Percentiles rank a stretch among this genome's conserved stretches.
Evolutionary conservation across 179 eudicot genomes (phyloP).

Genomic region (Nepenthes alata): DNA sequence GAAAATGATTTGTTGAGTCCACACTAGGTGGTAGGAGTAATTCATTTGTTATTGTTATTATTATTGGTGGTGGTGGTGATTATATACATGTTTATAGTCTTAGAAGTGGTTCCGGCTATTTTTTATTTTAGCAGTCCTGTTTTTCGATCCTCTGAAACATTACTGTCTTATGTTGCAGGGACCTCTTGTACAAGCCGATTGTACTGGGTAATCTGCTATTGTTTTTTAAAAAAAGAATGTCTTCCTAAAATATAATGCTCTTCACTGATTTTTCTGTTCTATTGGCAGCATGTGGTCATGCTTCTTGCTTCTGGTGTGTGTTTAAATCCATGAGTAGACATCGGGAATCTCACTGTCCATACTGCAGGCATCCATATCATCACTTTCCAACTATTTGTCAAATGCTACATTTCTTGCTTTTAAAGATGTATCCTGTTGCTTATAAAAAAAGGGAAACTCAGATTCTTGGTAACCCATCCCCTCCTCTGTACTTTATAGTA

Average conservation of each 20-base stretch:
- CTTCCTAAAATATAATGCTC: constrained; percentile 2
- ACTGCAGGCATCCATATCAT: constrained; percentile 57
- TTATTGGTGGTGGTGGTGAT: no score
- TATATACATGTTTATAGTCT: no score
- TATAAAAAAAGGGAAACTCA: constrained; percentile 49
- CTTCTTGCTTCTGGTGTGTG: constrained; percentile 84
- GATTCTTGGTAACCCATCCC: constrained; percentile 36
- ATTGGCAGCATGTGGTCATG: constrained; percentile 80
- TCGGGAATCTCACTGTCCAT: constrained; percentile 54
- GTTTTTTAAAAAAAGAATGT: neutral
- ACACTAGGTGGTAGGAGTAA: no score
- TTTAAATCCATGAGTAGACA: constrained; percentile 36
- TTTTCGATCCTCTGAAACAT: neutral
- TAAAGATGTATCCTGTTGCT: constrained; percentile 58
- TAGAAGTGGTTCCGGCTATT: no score
- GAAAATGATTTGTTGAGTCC: no score
- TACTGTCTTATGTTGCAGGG: constrained; percentile 32
- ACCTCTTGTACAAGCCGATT: constrained; percentile 67
- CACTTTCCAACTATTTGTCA: constrained; percentile 66
- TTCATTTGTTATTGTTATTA: no score
- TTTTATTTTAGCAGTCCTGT: no score
- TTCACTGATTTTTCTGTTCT: constrained; percentile 6
- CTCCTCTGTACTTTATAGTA: neutral
- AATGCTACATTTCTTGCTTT: constrained; percentile 45
- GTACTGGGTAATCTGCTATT: constrained; percentile 37